Evolutionary conservation across 2,329 filamentous ascomycete species (phyloP).

Genomic region (Metarhizium rileyi): DNA sequence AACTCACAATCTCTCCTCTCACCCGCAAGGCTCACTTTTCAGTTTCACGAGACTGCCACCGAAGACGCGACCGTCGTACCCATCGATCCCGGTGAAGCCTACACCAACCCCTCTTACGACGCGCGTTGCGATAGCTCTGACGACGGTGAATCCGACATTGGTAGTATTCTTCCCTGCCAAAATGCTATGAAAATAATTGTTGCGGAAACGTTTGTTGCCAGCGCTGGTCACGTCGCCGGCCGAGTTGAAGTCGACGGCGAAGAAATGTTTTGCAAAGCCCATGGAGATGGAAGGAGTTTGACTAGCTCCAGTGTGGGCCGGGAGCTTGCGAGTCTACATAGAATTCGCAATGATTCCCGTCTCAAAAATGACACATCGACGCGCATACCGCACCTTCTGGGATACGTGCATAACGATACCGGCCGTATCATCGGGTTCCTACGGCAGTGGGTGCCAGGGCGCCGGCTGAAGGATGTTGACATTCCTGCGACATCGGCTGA

Average conservation of each 20-base stretch:
- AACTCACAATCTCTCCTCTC: constrained; percentile 10
- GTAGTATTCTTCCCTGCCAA: constrained; percentile 7
- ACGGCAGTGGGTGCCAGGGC: constrained; percentile 12
- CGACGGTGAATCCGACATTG: constrained; percentile 9
- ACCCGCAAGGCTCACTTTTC: constrained; percentile 9
- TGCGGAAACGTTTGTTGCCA: constrained; percentile 6
- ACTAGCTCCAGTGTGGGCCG: constrained; percentile 8
- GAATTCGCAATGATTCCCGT: constrained; percentile 6
- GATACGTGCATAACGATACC: constrained; percentile 9
- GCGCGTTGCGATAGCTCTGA: constrained; percentile 2
- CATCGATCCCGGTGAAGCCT: constrained; percentile 9
- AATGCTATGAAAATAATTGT: constrained; percentile 9
- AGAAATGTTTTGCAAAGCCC: constrained; percentile 15
- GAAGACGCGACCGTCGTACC: constrained; percentile 8
- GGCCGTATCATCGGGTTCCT: constrained; percentile 10
- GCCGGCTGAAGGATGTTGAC: constrained; percentile 11
- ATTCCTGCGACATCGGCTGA: too few relatives aligned
- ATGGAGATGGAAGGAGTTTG: constrained; percentile 6
- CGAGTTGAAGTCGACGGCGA: constrained; percentile 9
- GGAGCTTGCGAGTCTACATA: constrained; percentile 11
- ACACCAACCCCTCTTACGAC: constrained; percentile 5
- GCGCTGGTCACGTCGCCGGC: constrained; percentile 4
- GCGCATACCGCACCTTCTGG: constrained; percentile 10
- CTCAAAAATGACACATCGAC: constrained; percentile 3
- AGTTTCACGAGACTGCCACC: constrained; percentile 4